Base-by-base conservation (phyloP, 208 protist genomes). In the Trypanosomatidae sp. region DNA sequence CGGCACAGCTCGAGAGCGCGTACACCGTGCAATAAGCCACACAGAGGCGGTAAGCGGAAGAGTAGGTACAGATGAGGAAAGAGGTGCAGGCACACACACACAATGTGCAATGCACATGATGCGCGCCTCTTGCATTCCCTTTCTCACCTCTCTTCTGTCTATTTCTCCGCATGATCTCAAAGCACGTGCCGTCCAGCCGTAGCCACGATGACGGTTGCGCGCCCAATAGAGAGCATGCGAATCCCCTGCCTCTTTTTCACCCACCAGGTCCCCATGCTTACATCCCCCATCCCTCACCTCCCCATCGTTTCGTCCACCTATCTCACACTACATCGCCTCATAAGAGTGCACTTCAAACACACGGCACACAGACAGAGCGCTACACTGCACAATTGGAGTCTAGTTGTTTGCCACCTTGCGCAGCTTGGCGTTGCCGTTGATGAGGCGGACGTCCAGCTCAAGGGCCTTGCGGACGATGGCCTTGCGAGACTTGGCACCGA, bases 391-490 rank as follows among this genome's bases (percentile, higher is more conserved):
- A 22, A 28, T 56, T 12, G 5, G 52, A 65, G n/a, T 73, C 71
- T 85, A 85, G 58, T 84, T 60, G 52, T 77, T 85, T 78, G 96
- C 98, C 66, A 98, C 80, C 66, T 89, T 92, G 83, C 95, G 94
- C 53, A 99, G 86, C 88, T 98, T 97, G 75, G 97, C 97, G 73
- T 92, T 91, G 58, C 86, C 93, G 87, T 99, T 99, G 84, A 98
- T 91, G 46, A 99, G 91, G 80, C 99, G 99, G 59, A 99, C 92
- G 85, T 99, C 97, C n/a, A 99, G 96, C 91, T 99, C 95, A 74
- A 95, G 95, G 41, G 99, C 99, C 75, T 98, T 95, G 86, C 98
- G 91, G 66, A 99, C 87, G 81, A 99, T 99, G 39, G 94, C 92
- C 90, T 99, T 98, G 84, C 98, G 95, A 65, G 90, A 91, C 77